Evolutionary conservation across 108 stramenopile species (phyloP), one percentile per base, ranked within the genome.

Genomic region (Craspedostauros australis): DNA sequence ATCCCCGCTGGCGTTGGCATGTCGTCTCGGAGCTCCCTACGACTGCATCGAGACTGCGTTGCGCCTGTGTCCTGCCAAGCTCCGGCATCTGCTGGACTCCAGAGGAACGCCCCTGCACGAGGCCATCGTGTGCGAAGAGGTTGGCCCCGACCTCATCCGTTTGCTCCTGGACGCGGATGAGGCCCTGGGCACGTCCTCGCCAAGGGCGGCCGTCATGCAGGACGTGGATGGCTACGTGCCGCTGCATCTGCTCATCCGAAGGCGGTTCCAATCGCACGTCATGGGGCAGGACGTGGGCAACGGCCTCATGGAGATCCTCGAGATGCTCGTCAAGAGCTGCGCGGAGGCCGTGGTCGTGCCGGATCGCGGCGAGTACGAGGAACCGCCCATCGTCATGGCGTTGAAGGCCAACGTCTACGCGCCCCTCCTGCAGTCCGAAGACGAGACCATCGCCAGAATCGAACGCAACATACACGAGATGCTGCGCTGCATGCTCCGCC

Each of bases 171-270:
- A 40, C 43, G 62, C 54, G 14, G 76, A 77, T 39, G 73, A 68
- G 20, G 48, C 41, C 12, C 31, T 73, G 18, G 49, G 32, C 8
- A 22, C 55, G 4, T 21, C 45, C 14, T 20, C 31, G n/a, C 34
- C 11, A 20, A 31, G 82, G 23, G 80, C 80, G 7, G 59, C 77
- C 1, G 40, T 82, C 28, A 48, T 72, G 21, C 81, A 87, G 53
- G 84, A 87, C 43, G 76, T 82, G 1, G 85, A 87, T 44, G 85
- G 85, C 20, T 76, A 82, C 49, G 80, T 77, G 6, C 85, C 85
- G 0, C 57, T 87, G 22, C 85, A 87, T 60, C 55, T 87, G 28
- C 50, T 87, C 44, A 76, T 87, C 22, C 73, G 85, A 38, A 57
- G 79, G 33, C 69, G 79, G 11, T 77, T 72, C 38, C 75, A 80